Conservation (phyloP, 106 monocot genomes). For the Allium cepa region DNA sequence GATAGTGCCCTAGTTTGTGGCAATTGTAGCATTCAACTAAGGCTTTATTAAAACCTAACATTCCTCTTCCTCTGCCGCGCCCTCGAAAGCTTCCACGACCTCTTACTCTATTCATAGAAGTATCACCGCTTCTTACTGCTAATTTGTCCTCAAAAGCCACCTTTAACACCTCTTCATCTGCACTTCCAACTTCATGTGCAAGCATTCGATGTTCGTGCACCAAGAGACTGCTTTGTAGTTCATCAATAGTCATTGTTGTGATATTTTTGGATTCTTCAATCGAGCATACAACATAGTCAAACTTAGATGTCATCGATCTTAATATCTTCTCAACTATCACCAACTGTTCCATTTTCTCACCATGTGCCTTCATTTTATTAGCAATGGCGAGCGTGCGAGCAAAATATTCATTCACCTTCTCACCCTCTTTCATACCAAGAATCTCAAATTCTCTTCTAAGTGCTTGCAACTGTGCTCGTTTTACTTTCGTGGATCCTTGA, state of each 20-base stretch:
- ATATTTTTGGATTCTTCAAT: background rate
- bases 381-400: background rate
- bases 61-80: conserved; percentile 2
- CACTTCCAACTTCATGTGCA: no score
- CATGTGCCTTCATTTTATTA: background rate
- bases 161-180: background rate
- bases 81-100: background rate
- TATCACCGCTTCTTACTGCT: no score
- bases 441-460: background rate
- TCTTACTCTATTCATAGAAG: no score
- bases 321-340: background rate
- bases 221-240: background rate
- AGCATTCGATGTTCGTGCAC: background rate
- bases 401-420: background rate
- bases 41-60: background rate
- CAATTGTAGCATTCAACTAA: background rate
- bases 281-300: conserved; percentile 1
- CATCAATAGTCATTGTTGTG: background rate
- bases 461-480: background rate
- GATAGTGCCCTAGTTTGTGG: conserved; percentile 1
- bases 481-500: conserved; percentile 1
- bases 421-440: background rate
- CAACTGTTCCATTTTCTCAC: background rate
- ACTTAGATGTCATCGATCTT: background rate
- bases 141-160: background rate